Base-by-base conservation (phyloP, 129 eudicot species). In the Apium graveolens region DNA sequence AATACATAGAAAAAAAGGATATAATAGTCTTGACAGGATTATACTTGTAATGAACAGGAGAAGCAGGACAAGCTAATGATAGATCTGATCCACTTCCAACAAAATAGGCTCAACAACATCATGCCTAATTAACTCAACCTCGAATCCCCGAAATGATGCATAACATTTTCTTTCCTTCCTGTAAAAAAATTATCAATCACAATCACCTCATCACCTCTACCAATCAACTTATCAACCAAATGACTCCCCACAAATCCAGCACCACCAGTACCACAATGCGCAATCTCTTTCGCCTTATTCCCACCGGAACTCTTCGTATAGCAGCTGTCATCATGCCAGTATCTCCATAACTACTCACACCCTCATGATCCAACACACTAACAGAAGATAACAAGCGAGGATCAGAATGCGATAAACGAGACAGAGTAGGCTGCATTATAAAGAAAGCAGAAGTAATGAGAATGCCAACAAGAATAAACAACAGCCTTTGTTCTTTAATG, bases 1-100 rank as follows among this genome's bases (percentile, higher is more conserved):
- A 10, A 9, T 0, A 60, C 13, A 60, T 3, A 2, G 9, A 21
- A 13, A 16, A 42, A 82, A 88, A 86, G 96, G 92, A 90, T 93
- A 93, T 93, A 81, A 90, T 89, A 75, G 97, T 91, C 85, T 91
- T 91, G 87, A 91, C 90, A 65, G 97, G 97, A 80, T 91, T 91
- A 75, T 87, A 84, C 86, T 91, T 89, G 81, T 91, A 91, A 85
- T 91, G 92, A 79, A 91, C 95, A 62, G 97, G 97, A 2, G 97
- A 91, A 7, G 97, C 97, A 71, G 97, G 95, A 46, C 94, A 91
- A 82, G 97, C 95, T 76, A 83, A 60, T 91, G 97, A 80, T 91
- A 91, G 82, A 91, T n/a, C n/a, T n/a, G n/a, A n/a, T n/a, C n/a
- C n/a, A 89, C 97, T 82, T 91, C 97, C 82, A 91, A 53, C 82